Percentiles rank a stretch among this genome's conserved stretches.
These are phyloP conservation scores for Colletotrichum zoysiae DNA, from an alignment of 2,329 filamentous ascomycete genomes.

Conservation along the genomic window DNA sequence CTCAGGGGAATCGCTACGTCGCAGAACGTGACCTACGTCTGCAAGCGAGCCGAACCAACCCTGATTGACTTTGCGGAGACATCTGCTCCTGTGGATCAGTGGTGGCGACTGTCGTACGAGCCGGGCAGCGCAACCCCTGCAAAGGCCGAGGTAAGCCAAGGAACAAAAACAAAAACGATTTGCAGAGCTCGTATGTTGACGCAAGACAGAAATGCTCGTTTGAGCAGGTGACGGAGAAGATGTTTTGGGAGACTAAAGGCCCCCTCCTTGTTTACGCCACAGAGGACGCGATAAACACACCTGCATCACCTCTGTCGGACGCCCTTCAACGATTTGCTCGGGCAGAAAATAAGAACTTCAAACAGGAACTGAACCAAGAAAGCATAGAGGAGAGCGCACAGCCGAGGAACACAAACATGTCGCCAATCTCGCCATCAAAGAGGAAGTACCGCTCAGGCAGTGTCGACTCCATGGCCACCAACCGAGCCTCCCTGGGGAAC, in stretches of 20 bases:
- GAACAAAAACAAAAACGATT: background rate
- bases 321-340: slow-evolving; percentile 60
- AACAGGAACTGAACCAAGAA: slow-evolving; percentile 61
- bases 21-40: slow-evolving; percentile 63
- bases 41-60: slow-evolving; percentile 57
- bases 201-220: slow-evolving; percentile 59
- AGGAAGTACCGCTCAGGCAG: slow-evolving; percentile 61
- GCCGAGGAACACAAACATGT: slow-evolving; percentile 20
- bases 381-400: slow-evolving; percentile 42
- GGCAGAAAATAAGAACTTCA: slow-evolving; percentile 65
- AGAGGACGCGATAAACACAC: slow-evolving; percentile 58
- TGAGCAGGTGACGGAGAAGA: slow-evolving; percentile 59
- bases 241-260: slow-evolving; percentile 62
- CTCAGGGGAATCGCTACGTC: slow-evolving; percentile 65
- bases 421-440: slow-evolving; percentile 56
- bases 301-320: slow-evolving; percentile 54
- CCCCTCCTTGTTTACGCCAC: slow-evolving; percentile 67
- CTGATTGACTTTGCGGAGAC: slow-evolving; percentile 57
- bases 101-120: slow-evolving; percentile 66
- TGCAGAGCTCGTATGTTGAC: slow-evolving; percentile 40
- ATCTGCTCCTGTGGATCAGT: slow-evolving; percentile 58
- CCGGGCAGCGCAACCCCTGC: slow-evolving; percentile 53
- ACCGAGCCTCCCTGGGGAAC: slow-evolving; percentile 57
- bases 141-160: slow-evolving; percentile 60
- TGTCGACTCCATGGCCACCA: slow-evolving; percentile 61